Percentiles rank a stretch among this genome's conserved stretches.
These are phyloP conservation scores for Suhomyces guaymorum DNA, from an alignment of 1,139 yeast species.

Conservation along the genomic window DNA sequence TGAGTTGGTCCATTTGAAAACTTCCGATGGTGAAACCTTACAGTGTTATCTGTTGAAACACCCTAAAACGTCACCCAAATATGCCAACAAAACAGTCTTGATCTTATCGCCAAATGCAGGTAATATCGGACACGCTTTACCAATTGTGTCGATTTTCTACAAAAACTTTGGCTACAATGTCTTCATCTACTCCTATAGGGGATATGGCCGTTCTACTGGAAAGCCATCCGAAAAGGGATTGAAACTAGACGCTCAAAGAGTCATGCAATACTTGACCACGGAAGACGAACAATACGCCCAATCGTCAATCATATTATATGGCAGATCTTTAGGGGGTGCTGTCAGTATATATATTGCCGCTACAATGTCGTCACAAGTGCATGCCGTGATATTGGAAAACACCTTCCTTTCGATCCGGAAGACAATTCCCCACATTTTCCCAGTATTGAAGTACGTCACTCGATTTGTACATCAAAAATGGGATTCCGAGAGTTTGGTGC, in stretches of 20 bases:
- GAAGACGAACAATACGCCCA: slow-evolving; percentile 54
- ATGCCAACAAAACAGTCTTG: slow-evolving; percentile 68
- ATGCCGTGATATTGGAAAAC: slow-evolving; percentile 78
- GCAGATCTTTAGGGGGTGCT: slow-evolving; percentile 94
- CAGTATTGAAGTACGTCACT: slow-evolving; percentile 59
- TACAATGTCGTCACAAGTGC: slow-evolving; percentile 46
- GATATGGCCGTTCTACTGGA: slow-evolving; percentile 89
- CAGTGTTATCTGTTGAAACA: slow-evolving; percentile 52
- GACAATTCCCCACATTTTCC: slow-evolving; percentile 82
- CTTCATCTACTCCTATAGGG: slow-evolving; percentile 83
- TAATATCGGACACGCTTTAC: slow-evolving; percentile 89
- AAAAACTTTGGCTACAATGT: slow-evolving; percentile 72
- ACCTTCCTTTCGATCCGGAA: slow-evolving; percentile 79
- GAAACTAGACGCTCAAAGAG: slow-evolving; percentile 78
- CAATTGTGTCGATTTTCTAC: slow-evolving; percentile 74
- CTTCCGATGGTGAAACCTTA: slow-evolving; percentile 62
- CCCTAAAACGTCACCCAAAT: slow-evolving; percentile 39
- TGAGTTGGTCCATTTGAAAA: slow-evolving; percentile 59
- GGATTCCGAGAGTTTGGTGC: slow-evolving; percentile 72
- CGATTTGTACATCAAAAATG: slow-evolving; percentile 75
- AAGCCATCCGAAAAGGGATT: slow-evolving; percentile 74
- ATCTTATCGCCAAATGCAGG: slow-evolving; percentile 94
- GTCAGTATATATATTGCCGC: slow-evolving; percentile 84
- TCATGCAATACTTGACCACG: slow-evolving; percentile 55
- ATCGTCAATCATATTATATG: slow-evolving; percentile 69